Conservation (phyloP, 2,329 filamentous ascomycete genomes). For the Calonectria pteridis region DNA sequence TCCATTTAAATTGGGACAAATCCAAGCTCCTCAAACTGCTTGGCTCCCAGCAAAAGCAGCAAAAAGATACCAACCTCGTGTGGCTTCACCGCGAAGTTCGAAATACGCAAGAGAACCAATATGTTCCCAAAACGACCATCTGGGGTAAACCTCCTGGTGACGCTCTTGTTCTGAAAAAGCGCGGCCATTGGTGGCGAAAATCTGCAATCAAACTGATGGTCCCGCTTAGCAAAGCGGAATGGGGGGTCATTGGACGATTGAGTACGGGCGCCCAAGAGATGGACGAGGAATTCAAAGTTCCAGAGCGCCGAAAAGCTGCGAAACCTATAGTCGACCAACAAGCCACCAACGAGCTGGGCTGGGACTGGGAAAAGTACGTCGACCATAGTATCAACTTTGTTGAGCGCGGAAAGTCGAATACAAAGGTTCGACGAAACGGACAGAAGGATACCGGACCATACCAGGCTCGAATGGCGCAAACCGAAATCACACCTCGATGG, state of each 20-base stretch:
- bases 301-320: conserved; percentile 46
- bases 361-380: conserved; percentile 60
- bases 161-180: conserved; percentile 56
- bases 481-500: conserved; percentile 53
- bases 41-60: conserved; percentile 55
- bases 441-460: conserved; percentile 54
- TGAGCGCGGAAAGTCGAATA: conserved; percentile 53
- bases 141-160: conserved; percentile 62
- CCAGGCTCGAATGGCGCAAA: conserved; percentile 47
- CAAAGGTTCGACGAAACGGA: conserved; percentile 50
- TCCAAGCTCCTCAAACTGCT: conserved; percentile 58
- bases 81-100: conserved; percentile 47
- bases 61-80: conserved; percentile 38
- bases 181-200: conserved; percentile 61
- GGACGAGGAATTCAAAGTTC: conserved; percentile 52
- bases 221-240: conserved; percentile 67
- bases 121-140: conserved; percentile 58
- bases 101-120: conserved; percentile 48
- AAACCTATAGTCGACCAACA: conserved; percentile 10
- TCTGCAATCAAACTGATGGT: conserved; percentile 62
- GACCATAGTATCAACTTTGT: conserved; percentile 52
- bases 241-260: conserved; percentile 65
- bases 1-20: conserved; percentile 64
- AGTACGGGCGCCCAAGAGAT: conserved; percentile 55
- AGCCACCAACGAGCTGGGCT: conserved; percentile 27